A percentile compares a stretch with the other conserved stretches of the same genome.
Evolutionary conservation across 2,329 filamentous ascomycete species (phyloP).

Genomic region (Colletotrichum sp.): DNA sequence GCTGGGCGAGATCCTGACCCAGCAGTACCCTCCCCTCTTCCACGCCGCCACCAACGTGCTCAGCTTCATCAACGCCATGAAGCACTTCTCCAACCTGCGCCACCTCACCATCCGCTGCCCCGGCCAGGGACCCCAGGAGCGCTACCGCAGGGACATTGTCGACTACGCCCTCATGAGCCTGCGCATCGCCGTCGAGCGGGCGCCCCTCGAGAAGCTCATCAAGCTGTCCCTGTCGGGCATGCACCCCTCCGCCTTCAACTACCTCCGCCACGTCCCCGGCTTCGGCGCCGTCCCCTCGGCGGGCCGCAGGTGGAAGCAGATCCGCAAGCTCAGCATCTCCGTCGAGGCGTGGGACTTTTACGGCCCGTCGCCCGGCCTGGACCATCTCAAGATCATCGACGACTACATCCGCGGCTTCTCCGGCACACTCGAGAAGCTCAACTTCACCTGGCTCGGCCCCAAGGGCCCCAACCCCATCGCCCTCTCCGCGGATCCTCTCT

Average conservation of each 20-base stretch:
- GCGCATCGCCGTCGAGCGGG: slow-evolving; percentile 81
- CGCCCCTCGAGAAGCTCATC: slow-evolving; percentile 67
- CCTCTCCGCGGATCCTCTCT: slow-evolving; percentile 73
- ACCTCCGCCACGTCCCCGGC: slow-evolving; percentile 76
- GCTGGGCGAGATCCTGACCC: slow-evolving; percentile 80
- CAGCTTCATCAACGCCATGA: slow-evolving; percentile 80
- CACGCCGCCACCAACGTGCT: slow-evolving; percentile 88
- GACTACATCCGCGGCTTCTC: slow-evolving; percentile 79
- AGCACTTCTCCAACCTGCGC: slow-evolving; percentile 69
- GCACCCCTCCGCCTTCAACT: slow-evolving; percentile 77
- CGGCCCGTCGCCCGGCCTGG: slow-evolving; percentile 62
- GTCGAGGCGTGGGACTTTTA: slow-evolving; percentile 74
- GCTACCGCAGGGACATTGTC: slow-evolving; percentile 78
- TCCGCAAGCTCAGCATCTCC: slow-evolving; percentile 74
- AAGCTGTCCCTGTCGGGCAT: slow-evolving; percentile 76
- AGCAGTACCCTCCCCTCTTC: slow-evolving; percentile 88
- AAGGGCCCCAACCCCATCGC: slow-evolving; percentile 78
- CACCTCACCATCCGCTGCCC: slow-evolving; percentile 81
- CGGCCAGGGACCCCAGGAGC: slow-evolving; percentile 70
- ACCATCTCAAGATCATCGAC: slow-evolving; percentile 81
- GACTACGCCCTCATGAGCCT: slow-evolving; percentile 90
- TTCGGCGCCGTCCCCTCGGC: slow-evolving; percentile 78
- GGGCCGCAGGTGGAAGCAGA: slow-evolving; percentile 76
- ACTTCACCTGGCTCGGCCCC: slow-evolving; percentile 77
- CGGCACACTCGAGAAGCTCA: slow-evolving; percentile 69